Evolutionary conservation across 805 yeast genomes (phyloP).

Genomic region (Metschnikowia kofuensis): DNA sequence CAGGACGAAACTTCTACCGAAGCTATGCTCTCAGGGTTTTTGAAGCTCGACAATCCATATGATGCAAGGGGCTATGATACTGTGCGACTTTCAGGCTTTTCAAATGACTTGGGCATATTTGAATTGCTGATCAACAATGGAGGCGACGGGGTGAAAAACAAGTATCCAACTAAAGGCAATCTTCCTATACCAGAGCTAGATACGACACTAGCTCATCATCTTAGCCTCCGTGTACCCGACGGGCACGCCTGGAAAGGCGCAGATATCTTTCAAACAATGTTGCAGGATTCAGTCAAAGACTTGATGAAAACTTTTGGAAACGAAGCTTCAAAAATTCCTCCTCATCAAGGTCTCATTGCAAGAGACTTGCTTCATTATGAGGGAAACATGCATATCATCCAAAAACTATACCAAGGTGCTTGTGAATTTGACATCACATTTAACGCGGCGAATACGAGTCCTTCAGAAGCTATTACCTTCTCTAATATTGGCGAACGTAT

Average conservation of each 20-base stretch:
- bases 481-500: conserved; percentile 37
- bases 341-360: conserved; percentile 50
- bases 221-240: conserved; percentile 68
- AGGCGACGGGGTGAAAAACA: conserved; percentile 36
- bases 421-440: conserved; percentile 74
- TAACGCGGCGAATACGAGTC: conserved; percentile 44
- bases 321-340: conserved; percentile 32
- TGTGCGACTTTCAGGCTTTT: conserved; percentile 40
- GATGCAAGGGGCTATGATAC: conserved; percentile 36
- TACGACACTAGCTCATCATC: conserved; percentile 60
- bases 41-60: conserved; percentile 25
- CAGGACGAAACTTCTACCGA: conserved; percentile 21
- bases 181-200: conserved; percentile 45
- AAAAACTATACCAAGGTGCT: conserved; percentile 68
- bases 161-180: conserved; percentile 34
- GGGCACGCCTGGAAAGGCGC: conserved; percentile 73
- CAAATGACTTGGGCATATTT: conserved; percentile 69
- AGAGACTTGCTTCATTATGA: conserved; percentile 57
- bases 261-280: conserved; percentile 66
- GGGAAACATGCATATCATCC: conserved; percentile 80
- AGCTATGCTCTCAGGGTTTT: conserved; percentile 19
- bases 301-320: conserved; percentile 30
- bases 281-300: conserved; percentile 64
- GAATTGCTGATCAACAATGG: conserved; percentile 58
- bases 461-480: conserved; percentile 34